Evolutionary conservation across 1,139 yeast genomes (phyloP).

Genomic region (Tardiomyces digboiensis): DNA sequence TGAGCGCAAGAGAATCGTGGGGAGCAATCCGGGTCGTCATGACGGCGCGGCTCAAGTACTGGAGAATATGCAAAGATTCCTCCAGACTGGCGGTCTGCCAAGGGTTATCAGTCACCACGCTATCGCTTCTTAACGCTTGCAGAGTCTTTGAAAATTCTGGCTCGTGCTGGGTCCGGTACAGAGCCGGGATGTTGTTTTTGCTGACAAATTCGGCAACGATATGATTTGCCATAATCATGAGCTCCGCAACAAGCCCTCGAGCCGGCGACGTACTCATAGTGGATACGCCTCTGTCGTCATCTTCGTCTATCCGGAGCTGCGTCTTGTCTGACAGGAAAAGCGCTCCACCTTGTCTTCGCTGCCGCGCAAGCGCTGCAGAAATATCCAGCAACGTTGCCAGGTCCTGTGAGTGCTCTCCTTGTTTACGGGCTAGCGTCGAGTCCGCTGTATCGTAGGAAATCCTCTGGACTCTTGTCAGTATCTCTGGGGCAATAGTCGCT

Average conservation of each 20-base stretch:
- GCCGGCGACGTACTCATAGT: neutral
- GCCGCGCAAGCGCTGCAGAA: neutral
- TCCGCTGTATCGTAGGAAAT: neutral
- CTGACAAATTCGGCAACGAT: conserved; percentile 45
- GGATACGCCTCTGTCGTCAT: neutral
- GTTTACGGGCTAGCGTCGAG: neutral
- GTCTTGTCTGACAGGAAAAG: neutral
- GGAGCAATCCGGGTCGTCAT: conserved; percentile 20
- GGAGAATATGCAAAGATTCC: neutral
- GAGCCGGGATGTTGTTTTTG: conserved; percentile 41
- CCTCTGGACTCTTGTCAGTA: neutral
- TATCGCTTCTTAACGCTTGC: too few species aligned
- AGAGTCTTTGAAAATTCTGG: too few species aligned
- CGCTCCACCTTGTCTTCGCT: neutral
- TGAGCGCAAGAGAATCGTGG: conserved; percentile 59
- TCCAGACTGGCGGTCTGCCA: neutral
- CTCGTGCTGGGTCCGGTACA: conserved; percentile 40
- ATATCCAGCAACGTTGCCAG: neutral
- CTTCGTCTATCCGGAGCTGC: neutral
- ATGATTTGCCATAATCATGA: conserved; percentile 69
- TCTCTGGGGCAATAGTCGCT: neutral
- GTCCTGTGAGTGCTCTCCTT: too few species aligned
- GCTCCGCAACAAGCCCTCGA: conserved; percentile 50
- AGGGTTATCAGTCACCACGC: neutral
- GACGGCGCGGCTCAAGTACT: neutral